These are phyloP conservation scores for Excoecaria agallocha DNA, from an alignment of 345 rosid genomes.

Conservation along the genomic window DNA sequence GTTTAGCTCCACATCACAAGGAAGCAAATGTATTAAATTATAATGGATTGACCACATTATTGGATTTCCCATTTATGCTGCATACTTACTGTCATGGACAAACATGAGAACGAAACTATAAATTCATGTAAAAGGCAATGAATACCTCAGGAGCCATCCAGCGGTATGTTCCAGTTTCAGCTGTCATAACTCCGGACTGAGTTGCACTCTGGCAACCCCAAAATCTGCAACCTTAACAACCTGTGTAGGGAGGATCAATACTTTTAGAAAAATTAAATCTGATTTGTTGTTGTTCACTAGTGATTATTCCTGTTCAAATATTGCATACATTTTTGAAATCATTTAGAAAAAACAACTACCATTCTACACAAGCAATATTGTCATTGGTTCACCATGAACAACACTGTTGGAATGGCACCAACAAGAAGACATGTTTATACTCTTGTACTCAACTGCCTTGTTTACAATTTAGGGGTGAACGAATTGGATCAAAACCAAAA, in stretches of 20 bases:
- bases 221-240: constrained; percentile 98
- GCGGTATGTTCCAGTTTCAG: constrained; percentile 98
- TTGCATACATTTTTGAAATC: not conserved
- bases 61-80: constrained; percentile 1
- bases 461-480: no score
- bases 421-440: not conserved
- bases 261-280: constrained; percentile 10
- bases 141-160: constrained; percentile 99
- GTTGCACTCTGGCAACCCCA: constrained; percentile 96
- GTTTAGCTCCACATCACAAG: not conserved
- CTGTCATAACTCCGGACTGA: constrained; percentile 92
- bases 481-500: no score
- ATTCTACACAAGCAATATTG: not conserved
- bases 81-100: constrained; percentile 6
- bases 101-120: constrained; percentile 10
- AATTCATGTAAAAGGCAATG: constrained; percentile 8
- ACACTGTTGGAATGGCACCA: not conserved
- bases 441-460: not conserved
- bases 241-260: constrained; percentile 35
- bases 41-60: constrained; percentile 9
- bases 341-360: not conserved
- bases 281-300: not conserved
- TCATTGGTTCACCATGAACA: not conserved
- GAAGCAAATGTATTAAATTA: constrained; percentile 1
- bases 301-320: not conserved